These are phyloP conservation scores for Quercus suber DNA, from an alignment of 306 rosid species.

Conservation along the genomic window DNA sequence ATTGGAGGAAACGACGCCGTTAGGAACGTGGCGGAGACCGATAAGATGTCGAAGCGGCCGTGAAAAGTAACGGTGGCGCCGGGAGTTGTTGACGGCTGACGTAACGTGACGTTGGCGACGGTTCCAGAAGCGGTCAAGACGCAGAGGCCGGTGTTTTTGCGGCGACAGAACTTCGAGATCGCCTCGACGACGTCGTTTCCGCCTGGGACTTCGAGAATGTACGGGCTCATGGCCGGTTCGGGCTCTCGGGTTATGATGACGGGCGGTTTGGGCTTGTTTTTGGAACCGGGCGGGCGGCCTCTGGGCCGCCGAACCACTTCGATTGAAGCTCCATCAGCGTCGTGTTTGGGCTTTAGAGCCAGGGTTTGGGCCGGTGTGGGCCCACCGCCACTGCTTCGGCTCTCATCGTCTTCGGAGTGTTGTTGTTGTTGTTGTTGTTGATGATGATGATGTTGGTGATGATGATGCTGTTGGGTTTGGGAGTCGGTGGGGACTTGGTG, in stretches of 20 bases:
- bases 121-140: slow-evolving; percentile 72
- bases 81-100: slow-evolving; percentile 73
- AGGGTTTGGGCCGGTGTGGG: background rate
- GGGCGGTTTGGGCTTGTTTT: slow-evolving; percentile 76
- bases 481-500: slow-evolving; percentile 31
- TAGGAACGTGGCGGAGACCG: slow-evolving; percentile 75
- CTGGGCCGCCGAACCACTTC: slow-evolving; percentile 74
- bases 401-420: slow-evolving; percentile 51
- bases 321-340: slow-evolving; percentile 67
- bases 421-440: slow-evolving; percentile 25
- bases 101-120: slow-evolving; percentile 77
- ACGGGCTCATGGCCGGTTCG: slow-evolving; percentile 83
- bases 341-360: slow-evolving; percentile 9
- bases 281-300: slow-evolving; percentile 96
- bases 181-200: slow-evolving; percentile 87
- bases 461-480: slow-evolving; percentile 36
- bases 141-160: slow-evolving; percentile 65
- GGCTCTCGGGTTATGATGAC: slow-evolving; percentile 64
- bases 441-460: slow-evolving; percentile 6
- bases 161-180: slow-evolving; percentile 60
- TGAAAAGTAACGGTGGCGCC: slow-evolving; percentile 82
- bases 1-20: slow-evolving; percentile 20
- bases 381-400: slow-evolving; percentile 43
- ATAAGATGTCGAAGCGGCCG: slow-evolving; percentile 87
- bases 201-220: slow-evolving; percentile 71